These are phyloP conservation scores for Monosporascus sp. DNA, from an alignment of 2,329 filamentous ascomycete species.

Conservation along the genomic window DNA sequence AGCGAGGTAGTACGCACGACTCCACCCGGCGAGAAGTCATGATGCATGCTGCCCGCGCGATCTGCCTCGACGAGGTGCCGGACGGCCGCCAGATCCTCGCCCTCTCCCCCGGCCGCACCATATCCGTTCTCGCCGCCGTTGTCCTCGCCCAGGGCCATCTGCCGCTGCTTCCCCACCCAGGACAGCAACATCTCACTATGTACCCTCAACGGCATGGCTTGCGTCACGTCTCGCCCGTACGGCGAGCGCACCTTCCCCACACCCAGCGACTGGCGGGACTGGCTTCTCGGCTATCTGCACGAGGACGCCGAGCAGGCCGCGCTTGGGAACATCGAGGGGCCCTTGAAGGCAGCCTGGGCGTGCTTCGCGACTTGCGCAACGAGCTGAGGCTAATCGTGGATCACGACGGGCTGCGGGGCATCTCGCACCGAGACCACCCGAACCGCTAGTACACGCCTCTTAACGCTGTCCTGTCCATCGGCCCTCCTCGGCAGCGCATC, in stretches of 20 bases:
- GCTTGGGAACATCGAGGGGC: constrained; percentile 9
- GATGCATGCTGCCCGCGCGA: constrained; percentile 5
- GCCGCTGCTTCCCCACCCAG: not conserved
- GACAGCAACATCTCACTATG: constrained; percentile 2
- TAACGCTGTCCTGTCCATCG: constrained; percentile 13
- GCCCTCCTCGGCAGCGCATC: constrained; percentile 12
- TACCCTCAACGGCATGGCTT: constrained; percentile 7
- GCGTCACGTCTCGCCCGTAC: constrained; percentile 7
- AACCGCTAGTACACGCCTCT: constrained; percentile 15
- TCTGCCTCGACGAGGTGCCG: constrained; percentile 4
- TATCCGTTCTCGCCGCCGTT: constrained; percentile 9
- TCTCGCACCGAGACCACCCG: constrained; percentile 9
- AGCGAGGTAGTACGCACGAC: constrained; percentile 2
- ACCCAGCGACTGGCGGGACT: constrained; percentile 1
- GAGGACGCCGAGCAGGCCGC: constrained; percentile 6
- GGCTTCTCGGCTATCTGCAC: constrained; percentile 6
- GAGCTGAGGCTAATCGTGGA: constrained; percentile 14
- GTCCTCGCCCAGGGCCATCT: constrained; percentile 14
- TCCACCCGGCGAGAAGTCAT: constrained; percentile 4
- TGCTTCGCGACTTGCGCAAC: constrained; percentile 15
- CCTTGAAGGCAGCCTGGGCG: constrained; percentile 13
- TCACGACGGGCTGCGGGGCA: constrained; percentile 9
- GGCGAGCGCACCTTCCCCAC: constrained; percentile 4
- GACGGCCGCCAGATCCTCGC: constrained; percentile 9
- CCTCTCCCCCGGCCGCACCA: constrained; percentile 4